A percentile compares a stretch with the other conserved stretches of the same genome.
Evolutionary conservation across 495 filamentous ascomycete genomes (phyloP).

Genomic region (Trichoderma gamsii): DNA sequence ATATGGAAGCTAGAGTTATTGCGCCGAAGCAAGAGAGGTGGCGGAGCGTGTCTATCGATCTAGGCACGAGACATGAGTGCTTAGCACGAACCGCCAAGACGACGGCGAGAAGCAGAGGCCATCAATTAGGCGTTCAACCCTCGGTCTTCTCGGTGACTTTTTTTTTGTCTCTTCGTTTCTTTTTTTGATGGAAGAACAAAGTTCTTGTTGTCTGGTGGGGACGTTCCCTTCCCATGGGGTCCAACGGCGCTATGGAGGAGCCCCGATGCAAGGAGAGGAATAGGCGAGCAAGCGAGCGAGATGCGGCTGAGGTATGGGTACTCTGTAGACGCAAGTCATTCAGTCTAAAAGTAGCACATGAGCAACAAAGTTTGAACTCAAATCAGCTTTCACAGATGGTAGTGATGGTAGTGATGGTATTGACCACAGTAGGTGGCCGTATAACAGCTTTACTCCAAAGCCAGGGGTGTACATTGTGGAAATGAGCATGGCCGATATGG

Average conservation of each 20-base stretch:
- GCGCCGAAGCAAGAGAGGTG: not conserved
- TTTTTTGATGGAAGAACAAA: not conserved
- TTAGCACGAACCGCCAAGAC: not conserved
- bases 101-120: not conserved
- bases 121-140: not conserved
- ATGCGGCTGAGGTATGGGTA: not conserved
- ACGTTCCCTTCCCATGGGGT: not conserved
- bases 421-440: too few species aligned
- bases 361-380: not conserved
- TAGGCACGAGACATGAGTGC: not conserved
- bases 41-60: not conserved
- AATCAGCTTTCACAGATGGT: too few species aligned
- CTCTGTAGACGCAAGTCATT: not conserved
- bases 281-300: conserved; percentile 6
- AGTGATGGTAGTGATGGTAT: too few species aligned
- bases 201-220: not conserved
- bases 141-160: not conserved
- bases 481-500: too few species aligned
- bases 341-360: not conserved
- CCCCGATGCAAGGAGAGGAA: not conserved
- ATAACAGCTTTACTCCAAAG: too few species aligned
- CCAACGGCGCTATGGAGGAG: not conserved
- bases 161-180: not conserved
- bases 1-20: not conserved
- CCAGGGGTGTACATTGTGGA: too few species aligned